Evolutionary conservation across 192 early-diverging fungal species (phyloP), one percentile per base, ranked within the genome.

Genomic region (Entophlyctis luteolus): DNA sequence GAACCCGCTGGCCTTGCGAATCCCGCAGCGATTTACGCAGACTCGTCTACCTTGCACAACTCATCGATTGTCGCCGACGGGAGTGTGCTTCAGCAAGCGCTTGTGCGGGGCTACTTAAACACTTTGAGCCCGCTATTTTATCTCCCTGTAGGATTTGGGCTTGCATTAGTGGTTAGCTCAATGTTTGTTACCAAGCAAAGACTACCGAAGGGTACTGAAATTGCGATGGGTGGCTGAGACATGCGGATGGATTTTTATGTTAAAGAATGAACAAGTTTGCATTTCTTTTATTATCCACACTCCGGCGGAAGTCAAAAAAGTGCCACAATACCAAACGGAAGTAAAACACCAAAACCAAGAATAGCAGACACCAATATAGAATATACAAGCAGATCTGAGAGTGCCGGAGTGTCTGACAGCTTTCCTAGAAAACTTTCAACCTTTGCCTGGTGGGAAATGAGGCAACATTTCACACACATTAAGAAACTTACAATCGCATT

Each of bases 141-240:
- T 36, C 45, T 59, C 4, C 35, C 59, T 22, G 60, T 76, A 10
- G 65, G 65, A 23, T 76, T 76, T 68, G 57, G 48, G 25, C 49
- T 34, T 2, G 16, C 35, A 8, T 39, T 72, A 54, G 4, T 68
- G 28, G 22, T 76, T 20, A 5, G 59, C 37, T 48, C 38, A 32
- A 38, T 72, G 48, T 68, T 71, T 28, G 47, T 63, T 48, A 76
- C 72, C 63, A 74, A 69, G 67, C 42, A 52, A 55, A 35, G 59
- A 55, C 34, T 74, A 50, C 67, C 72, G 16, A 63, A 63, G 47
- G 60, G 60, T 4, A 29, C 60, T 29, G 60, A 63, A 27, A 63
- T 63, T 49, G 60, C 60, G 18, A 63, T 63, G 60, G 60, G 60
- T 33, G 60, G 28, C 4, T 63, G 36, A 63, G 25, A 12, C 18